Evolutionary conservation across 2,329 filamentous ascomycete genomes (phyloP), one percentile per base, ranked within the genome.

Genomic region (Colletotrichum sp.): DNA sequence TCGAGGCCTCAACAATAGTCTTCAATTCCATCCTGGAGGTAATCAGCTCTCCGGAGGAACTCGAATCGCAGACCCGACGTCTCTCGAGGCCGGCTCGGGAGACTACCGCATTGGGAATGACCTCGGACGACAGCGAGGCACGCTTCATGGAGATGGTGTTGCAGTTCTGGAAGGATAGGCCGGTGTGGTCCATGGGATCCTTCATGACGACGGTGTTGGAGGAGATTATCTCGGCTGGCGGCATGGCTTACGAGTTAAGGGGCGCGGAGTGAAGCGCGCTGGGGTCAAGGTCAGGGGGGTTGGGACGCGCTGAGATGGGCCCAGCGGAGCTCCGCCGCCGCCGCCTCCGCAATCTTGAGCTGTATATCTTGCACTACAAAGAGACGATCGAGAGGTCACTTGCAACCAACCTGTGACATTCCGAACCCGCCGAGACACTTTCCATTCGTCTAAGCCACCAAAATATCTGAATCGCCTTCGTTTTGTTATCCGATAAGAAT

Each of bases 21-120:
- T 80, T 81, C 61, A 80, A 81, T 38, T 72, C 79, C 8, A 77
- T 81, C 7, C 71, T 80, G 65, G 80, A 81, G 59, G 73, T 77
- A 2, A 58, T 79, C 5, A 61, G 69, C 7, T 43, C 28, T 10
- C 58, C 58, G 18, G 67, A 66, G 36, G 67, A 61, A 13, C 14
- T 38, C 3, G 26, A 26, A n/a, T 30, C 32, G 10, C 65, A 64
- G 7, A n/a, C 24, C 28, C n/a, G 59, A 32, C 59, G 64, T 52
- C 55, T 67, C 28, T 68, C 59, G 4, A 26, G 36, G 32, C n/a
- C 61, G 64, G 55, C 66, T 68, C 74, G 64, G 24, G 70, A 68
- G 24, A 52, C 65, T 34, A 61, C 69, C 34, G 13, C 73, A 55
- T 55, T 71, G 36, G 76, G 56, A 13, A 70, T 58, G 13, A 61